A percentile compares a stretch with the other conserved stretches of the same genome.
Conservation (phyloP, 257 asterid genomes). For the Primulina eburnea region DNA sequence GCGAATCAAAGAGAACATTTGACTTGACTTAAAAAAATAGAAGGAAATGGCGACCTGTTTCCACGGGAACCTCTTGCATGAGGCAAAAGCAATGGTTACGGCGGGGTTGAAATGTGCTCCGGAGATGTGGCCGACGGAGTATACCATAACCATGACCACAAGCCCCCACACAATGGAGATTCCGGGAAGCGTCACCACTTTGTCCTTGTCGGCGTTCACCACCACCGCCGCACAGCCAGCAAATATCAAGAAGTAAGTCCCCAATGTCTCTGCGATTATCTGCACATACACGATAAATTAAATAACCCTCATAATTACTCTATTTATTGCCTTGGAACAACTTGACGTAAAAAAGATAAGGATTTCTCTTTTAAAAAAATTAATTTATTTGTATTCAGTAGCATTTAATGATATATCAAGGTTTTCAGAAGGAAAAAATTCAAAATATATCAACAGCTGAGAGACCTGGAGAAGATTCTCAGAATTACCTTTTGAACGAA, state of each 20-base stretch:
- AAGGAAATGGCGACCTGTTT: constrained; percentile 48
- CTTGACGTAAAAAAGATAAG: not conserved
- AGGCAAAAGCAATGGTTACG: constrained; percentile 77
- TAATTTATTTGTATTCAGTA: too few species aligned
- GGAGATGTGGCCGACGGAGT: constrained; percentile 82
- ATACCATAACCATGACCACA: constrained; percentile 81
- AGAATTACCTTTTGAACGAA: constrained; percentile 68
- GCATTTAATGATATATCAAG: not conserved
- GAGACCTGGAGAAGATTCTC: too few species aligned
- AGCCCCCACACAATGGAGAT: constrained; percentile 77
- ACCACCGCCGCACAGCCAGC: constrained; percentile 72
- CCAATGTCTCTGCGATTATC: constrained; percentile 77
- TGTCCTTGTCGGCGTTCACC: constrained; percentile 59
- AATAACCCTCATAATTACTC: not conserved
- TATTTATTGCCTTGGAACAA: not conserved
- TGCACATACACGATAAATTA: constrained; percentile 17
- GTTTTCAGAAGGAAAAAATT: not conserved
- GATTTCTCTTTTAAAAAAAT: too few species aligned
- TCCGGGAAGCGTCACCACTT: constrained; percentile 64
- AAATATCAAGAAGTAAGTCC: constrained; percentile 75
- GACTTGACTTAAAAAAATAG: not conserved
- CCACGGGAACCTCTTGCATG: constrained; percentile 78
- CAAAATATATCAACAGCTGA: not conserved
- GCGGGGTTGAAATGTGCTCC: constrained; percentile 96
- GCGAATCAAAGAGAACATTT: not conserved